A percentile compares a stretch with the other conserved stretches of the same genome.
Evolutionary conservation across 73 alveolate genomes (phyloP).

Genomic region (Paramecium pentaurelia): DNA sequence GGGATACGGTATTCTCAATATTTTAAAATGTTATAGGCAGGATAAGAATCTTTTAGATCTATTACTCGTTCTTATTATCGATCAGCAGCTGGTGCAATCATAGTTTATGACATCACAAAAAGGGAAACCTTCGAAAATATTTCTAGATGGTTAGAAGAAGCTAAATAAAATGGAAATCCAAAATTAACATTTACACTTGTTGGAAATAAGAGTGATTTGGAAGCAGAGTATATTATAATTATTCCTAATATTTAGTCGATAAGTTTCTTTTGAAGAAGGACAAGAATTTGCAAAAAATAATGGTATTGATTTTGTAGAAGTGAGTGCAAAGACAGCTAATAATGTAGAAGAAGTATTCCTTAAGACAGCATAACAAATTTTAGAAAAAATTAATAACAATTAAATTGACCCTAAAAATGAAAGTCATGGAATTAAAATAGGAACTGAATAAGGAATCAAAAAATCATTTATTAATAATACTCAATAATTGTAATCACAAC

Average conservation of each 20-base stretch:
- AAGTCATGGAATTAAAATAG: conserved; percentile 57
- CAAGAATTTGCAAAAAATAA: conserved; percentile 62
- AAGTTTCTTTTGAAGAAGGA: conserved; percentile 73
- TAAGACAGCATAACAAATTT: conserved; percentile 48
- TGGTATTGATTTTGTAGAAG: conserved; percentile 66
- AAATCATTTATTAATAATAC: background rate
- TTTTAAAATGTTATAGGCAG: conserved; percentile 70
- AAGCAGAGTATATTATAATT: conserved; percentile 8
- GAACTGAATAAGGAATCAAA: conserved; percentile 33
- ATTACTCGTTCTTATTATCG: conserved; percentile 90
- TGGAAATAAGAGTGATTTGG: conserved; percentile 93
- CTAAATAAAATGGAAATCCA: conserved; percentile 82
- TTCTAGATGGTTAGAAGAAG: conserved; percentile 87
- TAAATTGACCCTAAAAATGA: conserved; percentile 57
- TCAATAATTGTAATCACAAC: background rate
- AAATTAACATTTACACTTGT: conserved; percentile 82
- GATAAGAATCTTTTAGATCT: conserved; percentile 88
- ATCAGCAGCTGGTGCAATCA: conserved; percentile 89
- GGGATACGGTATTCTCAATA: conserved; percentile 86
- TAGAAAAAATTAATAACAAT: conserved; percentile 50
- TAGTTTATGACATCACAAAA: conserved; percentile 92
- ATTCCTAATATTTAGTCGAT: conserved; percentile 11
- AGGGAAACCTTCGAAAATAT: conserved; percentile 77
- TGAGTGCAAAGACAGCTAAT: conserved; percentile 71
- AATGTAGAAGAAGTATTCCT: conserved; percentile 67